Base-by-base conservation (phyloP, 805 yeast genomes). In the Nakazawaea ernobii region DNA sequence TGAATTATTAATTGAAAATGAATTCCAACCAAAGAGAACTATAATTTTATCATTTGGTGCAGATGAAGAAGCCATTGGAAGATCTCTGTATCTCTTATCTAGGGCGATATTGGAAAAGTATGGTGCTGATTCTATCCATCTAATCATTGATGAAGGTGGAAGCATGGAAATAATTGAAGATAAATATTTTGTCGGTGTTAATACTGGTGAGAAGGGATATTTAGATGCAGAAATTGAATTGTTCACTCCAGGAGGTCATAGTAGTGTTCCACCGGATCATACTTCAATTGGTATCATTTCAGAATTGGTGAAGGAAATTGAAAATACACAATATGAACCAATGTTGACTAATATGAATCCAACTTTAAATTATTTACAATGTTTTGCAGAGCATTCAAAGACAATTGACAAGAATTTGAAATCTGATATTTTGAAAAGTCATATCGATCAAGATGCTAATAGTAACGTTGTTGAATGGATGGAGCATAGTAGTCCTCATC, bases 231-330 rank as follows among this genome's bases (percentile, higher is more conserved):
- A 58, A 28, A 67, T 84, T 37, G 69, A 70, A 3, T 63, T 85
- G 36, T 65, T 66, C 24, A 80, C 86, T 17, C 78, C 80, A 11
- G 95, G 95, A 35, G 95, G 95, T 8, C 95, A 86, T 59, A 80
- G 92, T 1, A 83, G 91, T 8, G 61, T 74, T n/a, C 94, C 95
- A 8, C 92, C 91, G 2, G 81, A 77, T 45, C 92, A 86, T 55
- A 85, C 92, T 4, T 73, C 83, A 1, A 81, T 86, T 59, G 95
- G 92, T 9, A 74, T 86, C 28, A 69, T 80, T 45, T 69, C 86
- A 4, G 78, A 82, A 50, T 64, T 86, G 45, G 70, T 81, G 8
- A 63, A 66, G 7, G 52, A 61, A 11, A 66, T 86, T 35, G 95
- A 87, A 59, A 57, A 61, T 6, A 69, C 76, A 49, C 84, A 82